Conservation (phyloP, 2,329 filamentous ascomycete species). For the Cladophialophora yegresii region DNA sequence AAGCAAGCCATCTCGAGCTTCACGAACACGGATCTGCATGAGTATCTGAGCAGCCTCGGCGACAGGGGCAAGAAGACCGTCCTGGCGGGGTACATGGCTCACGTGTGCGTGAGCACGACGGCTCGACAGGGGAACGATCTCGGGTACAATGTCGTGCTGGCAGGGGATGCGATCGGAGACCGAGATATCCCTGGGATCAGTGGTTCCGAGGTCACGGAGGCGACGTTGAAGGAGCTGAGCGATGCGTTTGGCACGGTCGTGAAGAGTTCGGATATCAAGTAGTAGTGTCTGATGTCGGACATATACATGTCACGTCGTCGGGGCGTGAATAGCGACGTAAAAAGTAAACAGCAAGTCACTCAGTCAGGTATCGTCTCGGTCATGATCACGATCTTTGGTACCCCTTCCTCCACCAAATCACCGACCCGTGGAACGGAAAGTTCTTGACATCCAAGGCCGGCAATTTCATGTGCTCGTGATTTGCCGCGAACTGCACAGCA, state of each 20-base stretch:
- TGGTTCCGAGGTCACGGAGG: slow-evolving; percentile 56
- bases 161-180: slow-evolving; percentile 65
- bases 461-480: slow-evolving; percentile 9
- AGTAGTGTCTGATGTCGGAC: background rate
- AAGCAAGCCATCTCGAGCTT: slow-evolving; percentile 65
- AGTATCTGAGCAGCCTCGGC: slow-evolving; percentile 51
- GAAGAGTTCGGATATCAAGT: slow-evolving; percentile 50
- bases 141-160: slow-evolving; percentile 65
- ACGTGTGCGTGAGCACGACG: slow-evolving; percentile 66
- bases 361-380: background rate
- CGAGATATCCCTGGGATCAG: slow-evolving; percentile 64
- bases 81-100: slow-evolving; percentile 54
- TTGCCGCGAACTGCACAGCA: slow-evolving; percentile 1
- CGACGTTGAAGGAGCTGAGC: slow-evolving; percentile 59
- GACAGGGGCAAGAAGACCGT: slow-evolving; percentile 60
- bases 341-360: background rate
- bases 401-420: slow-evolving; percentile 22
- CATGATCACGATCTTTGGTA: background rate
- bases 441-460: slow-evolving; percentile 23
- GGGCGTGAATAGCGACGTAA: no score
- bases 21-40: slow-evolving; percentile 60
- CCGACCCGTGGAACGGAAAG: slow-evolving; percentile 25
- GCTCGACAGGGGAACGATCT: slow-evolving; percentile 61
- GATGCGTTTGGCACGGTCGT: slow-evolving; percentile 67
- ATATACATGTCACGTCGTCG: no score